Evolutionary conservation across 2,329 filamentous ascomycete species (phyloP), one percentile per base, ranked within the genome.

Genomic region (Alternaria triticina): DNA sequence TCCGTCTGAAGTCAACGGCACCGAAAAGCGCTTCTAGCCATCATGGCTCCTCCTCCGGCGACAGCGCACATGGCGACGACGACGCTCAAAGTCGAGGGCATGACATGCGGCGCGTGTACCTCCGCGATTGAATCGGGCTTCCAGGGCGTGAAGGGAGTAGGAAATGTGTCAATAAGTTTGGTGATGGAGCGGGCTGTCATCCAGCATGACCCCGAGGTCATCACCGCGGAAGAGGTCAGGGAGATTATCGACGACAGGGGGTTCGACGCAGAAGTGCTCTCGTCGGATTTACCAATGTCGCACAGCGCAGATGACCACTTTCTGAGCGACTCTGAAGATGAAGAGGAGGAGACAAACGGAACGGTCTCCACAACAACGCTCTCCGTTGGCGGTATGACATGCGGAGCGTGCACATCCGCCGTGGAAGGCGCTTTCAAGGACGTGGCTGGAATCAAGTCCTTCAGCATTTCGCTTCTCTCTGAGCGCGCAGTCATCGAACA

Each of bases 111-210:
- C 77, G 91, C 95, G 71, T 99, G 96, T 79, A 97, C 95, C 27
- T 96, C 94, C 47, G 91, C 96, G n/a, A 91, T 99, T 71, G 95
- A 98, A 85, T 88, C 91, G 63, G 96, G 92, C 70, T 97, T 99
- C 82, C 91, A 93, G 74, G 88, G 87, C 69, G 87, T 97, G 6
- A 85, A 91, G 43, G 95, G 96, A 58, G 89, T 96, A 10, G 92
- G 91, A 67, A 93, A 87, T 71, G 93, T 98, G 62, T 96, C 94
- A 10, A 91, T 99, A 73, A 97, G 93, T 78, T 84, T 99, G 72
- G 91, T 97, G 59, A 97, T 97, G 89, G 94, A 97, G 80, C 89
- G 95, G 64, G 96, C 95, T n/a, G 94, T 98, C 45, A 86, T 98
- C 36, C 91, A 94, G 81, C 96, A 99, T 81, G 91, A 98, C 80